Evolutionary conservation across 768 basidiomycete species (phyloP).

Genomic region (Sarcodon sp.): DNA sequence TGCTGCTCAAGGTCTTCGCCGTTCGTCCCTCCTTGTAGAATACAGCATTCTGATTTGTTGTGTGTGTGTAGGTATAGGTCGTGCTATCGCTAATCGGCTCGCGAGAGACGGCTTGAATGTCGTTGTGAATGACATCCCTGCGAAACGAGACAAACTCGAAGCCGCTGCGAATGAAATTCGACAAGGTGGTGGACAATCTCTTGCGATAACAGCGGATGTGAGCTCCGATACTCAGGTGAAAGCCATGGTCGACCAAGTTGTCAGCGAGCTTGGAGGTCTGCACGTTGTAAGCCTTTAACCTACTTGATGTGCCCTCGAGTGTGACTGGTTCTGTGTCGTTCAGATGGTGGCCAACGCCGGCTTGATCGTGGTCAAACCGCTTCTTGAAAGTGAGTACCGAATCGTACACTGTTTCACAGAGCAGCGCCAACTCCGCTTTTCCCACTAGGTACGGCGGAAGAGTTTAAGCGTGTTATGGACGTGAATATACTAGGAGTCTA

Average conservation of each 20-base stretch:
- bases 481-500: not conserved
- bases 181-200: constrained; percentile 7
- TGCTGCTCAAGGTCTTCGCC: constrained; percentile 1
- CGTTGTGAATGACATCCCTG: constrained; percentile 6
- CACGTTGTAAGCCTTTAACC: constrained; percentile 2
- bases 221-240: constrained; percentile 12
- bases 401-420: not conserved
- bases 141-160: not conserved
- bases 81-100: constrained; percentile 7
- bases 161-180: constrained; percentile 10
- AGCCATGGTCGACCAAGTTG: constrained; percentile 9
- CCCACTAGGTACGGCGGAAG: too few relatives aligned
- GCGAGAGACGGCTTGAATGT: constrained; percentile 9
- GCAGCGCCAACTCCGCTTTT: too few relatives aligned
- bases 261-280: constrained; percentile 8
- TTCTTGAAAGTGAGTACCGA: not conserved
- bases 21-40: too few relatives aligned
- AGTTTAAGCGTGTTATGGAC: not conserved
- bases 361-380: not conserved
- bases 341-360: constrained; percentile 6
- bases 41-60: too few relatives aligned
- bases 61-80: constrained; percentile 6
- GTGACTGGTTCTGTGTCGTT: not conserved
- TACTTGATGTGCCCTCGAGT: not conserved
- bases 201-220: constrained; percentile 11